Evolutionary conservation across 768 basidiomycete species (phyloP), one percentile per base, ranked within the genome.

Genomic region (Chlorophyllum brunneum): DNA sequence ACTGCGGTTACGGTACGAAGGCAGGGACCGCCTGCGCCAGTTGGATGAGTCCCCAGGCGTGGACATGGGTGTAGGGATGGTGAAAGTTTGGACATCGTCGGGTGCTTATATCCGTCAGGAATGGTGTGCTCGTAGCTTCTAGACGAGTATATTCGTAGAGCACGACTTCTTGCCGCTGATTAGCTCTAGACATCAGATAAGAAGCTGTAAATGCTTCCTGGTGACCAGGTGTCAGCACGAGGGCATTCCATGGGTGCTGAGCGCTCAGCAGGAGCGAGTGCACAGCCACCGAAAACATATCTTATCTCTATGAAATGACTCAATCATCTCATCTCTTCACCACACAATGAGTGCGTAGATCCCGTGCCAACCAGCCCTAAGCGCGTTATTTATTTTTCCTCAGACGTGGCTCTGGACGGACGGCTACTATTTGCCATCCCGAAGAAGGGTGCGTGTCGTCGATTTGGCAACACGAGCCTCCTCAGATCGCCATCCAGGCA

Each of bases 341-440:
- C 13, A 36, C 34, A 36, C 11, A 33, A 58, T 58, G 57, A 55
- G 57, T 54, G 20, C 34, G 42, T 39, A 27, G 41, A 40, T 36
- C 30, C 20, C 30, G 50, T 20, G 30, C 48, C 23, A 16, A 34
- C 20, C 55, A 40, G 41, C 51, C 50, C 43, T 9, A 44, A 13
- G 45, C 47, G 51, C 33, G 42, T 44, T 20, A 29, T 34, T 8
- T 41, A 38, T 9, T 31, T 43, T 41, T 38, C 10, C 10, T 20
- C 58, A 81, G 85, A 93, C 66, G 65, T 79, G n/a, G 90, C 85
- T 16, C 78, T 98, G 48, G 79, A 91, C 55, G 93, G 92, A 41
- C 82, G 94, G 37, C 64, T 95, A 55, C 75, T 99, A 33, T 95
- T 99, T 60, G 95, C 95, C 7, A 91, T 99, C 60, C 95, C 95